Evolutionary conservation across 2,329 filamentous ascomycete species (phyloP), one percentile per base, ranked within the genome.

Genomic region (Parastagonospora nodorum): DNA sequence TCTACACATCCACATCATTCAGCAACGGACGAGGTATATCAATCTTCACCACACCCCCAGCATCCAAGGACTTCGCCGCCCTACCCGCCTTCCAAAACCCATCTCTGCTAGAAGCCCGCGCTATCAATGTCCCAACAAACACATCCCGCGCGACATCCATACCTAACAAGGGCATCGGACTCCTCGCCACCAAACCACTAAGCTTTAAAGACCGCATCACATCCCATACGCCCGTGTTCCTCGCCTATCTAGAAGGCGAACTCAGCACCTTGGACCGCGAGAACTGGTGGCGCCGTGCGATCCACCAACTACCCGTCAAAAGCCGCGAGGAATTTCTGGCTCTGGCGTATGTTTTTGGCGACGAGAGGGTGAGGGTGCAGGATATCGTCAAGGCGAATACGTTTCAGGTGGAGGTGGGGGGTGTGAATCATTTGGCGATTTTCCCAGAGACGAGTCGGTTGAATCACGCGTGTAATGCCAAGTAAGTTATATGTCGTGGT

Each of bases 401-500:
- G 0, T 74, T 74, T 29, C 66, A 71, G 51, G 35, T 74, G 0
- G 14, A 58, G 1, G 15, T 72, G 19, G 56, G 45, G 0, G 69
- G 64, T 1, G 50, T 51, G 5, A 70, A 69, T 45, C 71, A 74
- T 57, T 46, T 74, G 0, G 67, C 66, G 1, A 54, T 74, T 0
- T 77, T 74, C 28, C 75, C 75, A 0, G 75, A 77, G 49, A 71
- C 75, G 0, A 69, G 67, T 16, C 53, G 74, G 15, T 53, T 76
- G 30, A 78, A 78, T 51, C 76, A 78, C 55, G 75, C 72, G 29
- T 78, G 76, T 48, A 44, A 55, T 7, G 65, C 71, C 4, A 72
- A 69, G 68, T 71, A 61, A 43, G 64, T 57, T n/a, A n/a, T n/a
- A n/a, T n/a, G n/a, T n/a, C n/a, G n/a, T n/a, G n/a, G n/a, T n/a